Percentiles rank a stretch among this genome's conserved stretches.
phyloP scores from a whole-genome alignment of 768 basidiomycete species.

The Rhodotorula paludigena region DNA sequence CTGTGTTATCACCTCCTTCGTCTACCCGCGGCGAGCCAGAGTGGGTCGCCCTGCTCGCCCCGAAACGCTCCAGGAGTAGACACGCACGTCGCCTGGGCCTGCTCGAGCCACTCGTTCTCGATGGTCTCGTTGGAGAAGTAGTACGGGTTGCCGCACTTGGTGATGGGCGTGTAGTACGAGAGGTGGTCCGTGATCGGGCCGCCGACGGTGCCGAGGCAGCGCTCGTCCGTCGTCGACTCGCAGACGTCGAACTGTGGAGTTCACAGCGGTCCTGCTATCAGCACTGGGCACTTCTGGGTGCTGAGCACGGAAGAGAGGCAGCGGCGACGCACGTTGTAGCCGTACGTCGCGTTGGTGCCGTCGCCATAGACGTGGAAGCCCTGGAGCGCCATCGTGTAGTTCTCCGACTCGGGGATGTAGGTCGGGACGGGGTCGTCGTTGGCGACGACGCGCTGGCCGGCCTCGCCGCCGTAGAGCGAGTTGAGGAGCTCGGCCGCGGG shows the following conservation, averaged over 20 bases:
- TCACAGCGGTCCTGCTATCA: not conserved
- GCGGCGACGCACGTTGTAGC: slow-evolving; percentile 31
- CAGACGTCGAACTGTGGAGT: slow-evolving; percentile 32
- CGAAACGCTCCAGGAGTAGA: too few species aligned
- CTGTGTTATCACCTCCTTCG: too few species aligned
- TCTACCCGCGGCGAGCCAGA: too few species aligned
- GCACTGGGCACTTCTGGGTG: not conserved
- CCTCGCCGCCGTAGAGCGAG: slow-evolving; percentile 40
- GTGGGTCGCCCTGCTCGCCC: too few species aligned
- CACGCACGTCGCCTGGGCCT: not conserved
- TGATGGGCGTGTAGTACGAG: slow-evolving; percentile 32
- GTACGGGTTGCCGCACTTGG: slow-evolving; percentile 13
- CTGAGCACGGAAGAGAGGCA: not conserved
- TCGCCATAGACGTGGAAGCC: slow-evolving; percentile 41
- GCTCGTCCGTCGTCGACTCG: not conserved
- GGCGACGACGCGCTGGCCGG: slow-evolving; percentile 39
- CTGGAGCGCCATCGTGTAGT: slow-evolving; percentile 39
- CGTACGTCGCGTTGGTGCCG: slow-evolving; percentile 39
- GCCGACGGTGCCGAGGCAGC: not conserved
- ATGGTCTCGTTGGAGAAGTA: slow-evolving; percentile 14
- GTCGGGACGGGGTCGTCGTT: slow-evolving; percentile 39
- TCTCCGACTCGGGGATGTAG: slow-evolving; percentile 37
- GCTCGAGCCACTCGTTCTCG: not conserved
- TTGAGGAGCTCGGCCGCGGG: slow-evolving; percentile 37
- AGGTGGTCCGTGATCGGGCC: slow-evolving; percentile 15